Evolutionary conservation across 129 eudicot genomes (phyloP), one percentile per base, ranked within the genome.

Genomic region (Escallonia rubra): DNA sequence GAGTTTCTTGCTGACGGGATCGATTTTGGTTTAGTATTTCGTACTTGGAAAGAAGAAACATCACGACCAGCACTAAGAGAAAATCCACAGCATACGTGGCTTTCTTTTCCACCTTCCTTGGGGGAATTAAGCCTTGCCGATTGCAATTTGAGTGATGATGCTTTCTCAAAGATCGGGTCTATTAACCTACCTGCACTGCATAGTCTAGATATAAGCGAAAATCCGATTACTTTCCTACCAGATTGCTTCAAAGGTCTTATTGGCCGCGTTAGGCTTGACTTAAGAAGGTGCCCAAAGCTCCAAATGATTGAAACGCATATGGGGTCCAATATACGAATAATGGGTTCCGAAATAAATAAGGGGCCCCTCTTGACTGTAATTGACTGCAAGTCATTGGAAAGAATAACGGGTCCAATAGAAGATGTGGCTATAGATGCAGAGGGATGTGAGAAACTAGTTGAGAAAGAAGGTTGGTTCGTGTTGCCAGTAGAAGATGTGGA

Each of bases 111-210:
- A 14, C 50, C 2, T 1, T 50, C 62, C 15, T 51, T 74, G 39
- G 67, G 43, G 60, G 15, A 4, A 11, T 41, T 74, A 41, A 48
- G 67, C 9, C 72, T 74, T 57, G 38, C 4, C 12, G 14, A 43
- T 12, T 65, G 72, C 45, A 59, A 59, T 34, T 46, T 74, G 12
- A 46, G 72, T 10, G 63, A 64, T 47, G 59, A 59, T 65, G 58
- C 13, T 65, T 46, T 74, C 41, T 67, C 72, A 0, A 23, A 23
- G 0, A 44, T 5, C 11, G 72, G 15, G 23, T 42, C 66, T 38
- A 14, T 59, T 40, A 15, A 39, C 44, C 54, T 74, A n/a, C 6
- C 72, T 53, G 5, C 48, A 46, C 38, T 74, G 6, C 10, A 52
- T 2, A 5, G 41, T 0, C 41, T 4, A 52, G 4, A 9, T 40